Percentiles rank a stretch among this genome's conserved stretches.
phyloP scores from a whole-genome alignment of 352 stramenopile genomes.

The Globisporangium paroecandrum region DNA sequence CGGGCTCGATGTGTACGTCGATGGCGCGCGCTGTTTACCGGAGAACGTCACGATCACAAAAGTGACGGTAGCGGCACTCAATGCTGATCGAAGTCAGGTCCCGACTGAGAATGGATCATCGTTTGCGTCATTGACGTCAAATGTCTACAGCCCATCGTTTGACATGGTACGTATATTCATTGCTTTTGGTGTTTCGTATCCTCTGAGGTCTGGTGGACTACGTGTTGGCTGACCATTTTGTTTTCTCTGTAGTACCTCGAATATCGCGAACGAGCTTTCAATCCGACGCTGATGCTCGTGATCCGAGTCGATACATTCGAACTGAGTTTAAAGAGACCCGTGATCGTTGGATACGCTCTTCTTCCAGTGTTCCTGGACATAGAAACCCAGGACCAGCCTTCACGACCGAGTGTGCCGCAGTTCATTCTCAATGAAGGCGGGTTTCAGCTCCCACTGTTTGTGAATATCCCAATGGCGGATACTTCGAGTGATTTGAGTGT shows the following conservation, averaged over 20 bases:
- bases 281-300: conserved; percentile 79
- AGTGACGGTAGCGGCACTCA: conserved; percentile 57
- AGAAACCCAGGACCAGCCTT: conserved; percentile 50
- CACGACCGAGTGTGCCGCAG: conserved; percentile 41
- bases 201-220: neutral
- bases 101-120: conserved; percentile 24
- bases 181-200: neutral
- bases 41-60: conserved; percentile 72
- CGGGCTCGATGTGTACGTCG: conserved; percentile 79
- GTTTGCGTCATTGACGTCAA: conserved; percentile 22
- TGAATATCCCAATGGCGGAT: conserved; percentile 37
- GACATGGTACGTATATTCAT: conserved; percentile 37
- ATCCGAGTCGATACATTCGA: conserved; percentile 85
- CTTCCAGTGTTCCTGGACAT: conserved; percentile 74
- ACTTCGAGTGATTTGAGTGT: conserved; percentile 30
- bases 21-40: conserved; percentile 69
- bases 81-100: conserved; percentile 45
- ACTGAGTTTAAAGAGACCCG: conserved; percentile 33
- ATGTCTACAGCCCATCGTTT: conserved; percentile 45
- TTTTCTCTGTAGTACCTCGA: conserved; percentile 48
- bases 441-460: conserved; percentile 79
- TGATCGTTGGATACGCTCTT: conserved; percentile 73
- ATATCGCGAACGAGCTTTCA: conserved; percentile 70
- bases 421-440: conserved; percentile 63
- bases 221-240: neutral